Percentiles rank a stretch among this genome's conserved stretches.
Evolutionary conservation across 257 asterid genomes (phyloP).

Genomic region (Plantago ovata): DNA sequence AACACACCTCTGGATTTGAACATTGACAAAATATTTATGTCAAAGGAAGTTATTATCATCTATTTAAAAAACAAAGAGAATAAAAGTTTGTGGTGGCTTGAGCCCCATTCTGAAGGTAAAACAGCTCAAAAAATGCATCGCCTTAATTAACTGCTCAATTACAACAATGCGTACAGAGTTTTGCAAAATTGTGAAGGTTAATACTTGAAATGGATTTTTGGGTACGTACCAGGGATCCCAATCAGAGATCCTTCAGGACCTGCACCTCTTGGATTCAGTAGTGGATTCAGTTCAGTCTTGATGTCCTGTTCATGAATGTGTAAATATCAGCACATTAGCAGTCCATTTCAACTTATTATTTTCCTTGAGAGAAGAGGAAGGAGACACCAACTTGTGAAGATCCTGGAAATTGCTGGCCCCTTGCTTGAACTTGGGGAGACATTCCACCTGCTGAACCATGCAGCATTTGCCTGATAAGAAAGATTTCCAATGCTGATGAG

Average conservation of each 20-base stretch:
- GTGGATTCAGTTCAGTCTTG: constrained; percentile 86
- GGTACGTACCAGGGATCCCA: constrained; percentile 75
- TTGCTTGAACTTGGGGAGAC: constrained; percentile 89
- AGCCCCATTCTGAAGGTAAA: too few relatives aligned
- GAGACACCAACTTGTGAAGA: constrained; percentile 70
- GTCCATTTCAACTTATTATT: background rate
- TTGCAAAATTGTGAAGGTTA: background rate
- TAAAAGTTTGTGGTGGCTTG: too few relatives aligned
- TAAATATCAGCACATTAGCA: constrained; percentile 1
- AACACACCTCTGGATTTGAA: too few relatives aligned
- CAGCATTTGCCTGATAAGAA: constrained; percentile 65
- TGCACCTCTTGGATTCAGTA: constrained; percentile 69
- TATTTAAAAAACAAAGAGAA: too few relatives aligned
- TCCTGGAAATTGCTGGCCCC: constrained; percentile 92
- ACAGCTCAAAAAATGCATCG: too few relatives aligned
- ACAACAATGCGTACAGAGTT: background rate
- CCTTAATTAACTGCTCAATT: too few relatives aligned
- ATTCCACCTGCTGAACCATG: constrained; percentile 80
- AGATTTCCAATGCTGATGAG: constrained; percentile 12
- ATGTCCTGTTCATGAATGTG: constrained; percentile 58
- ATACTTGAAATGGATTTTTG: constrained; percentile 4
- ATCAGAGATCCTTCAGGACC: constrained; percentile 91
- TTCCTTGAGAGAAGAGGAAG: constrained; percentile 14
- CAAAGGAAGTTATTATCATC: too few relatives aligned
- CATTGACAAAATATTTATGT: too few relatives aligned